Evolutionary conservation across 805 yeast species (phyloP), one percentile per base, ranked within the genome.

Genomic region (Barnettozyma vustinii): DNA sequence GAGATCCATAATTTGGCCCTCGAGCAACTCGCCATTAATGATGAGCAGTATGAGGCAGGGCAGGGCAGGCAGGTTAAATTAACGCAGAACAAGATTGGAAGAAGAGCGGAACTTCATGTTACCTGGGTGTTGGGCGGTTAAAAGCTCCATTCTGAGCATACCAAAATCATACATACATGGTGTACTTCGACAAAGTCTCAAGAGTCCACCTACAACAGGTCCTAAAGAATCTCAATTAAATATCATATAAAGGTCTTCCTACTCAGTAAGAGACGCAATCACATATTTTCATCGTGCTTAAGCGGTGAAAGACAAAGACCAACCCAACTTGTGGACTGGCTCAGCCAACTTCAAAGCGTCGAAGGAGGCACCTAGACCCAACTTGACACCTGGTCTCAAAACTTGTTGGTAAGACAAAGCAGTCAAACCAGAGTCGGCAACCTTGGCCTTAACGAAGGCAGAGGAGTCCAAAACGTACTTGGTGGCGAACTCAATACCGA

Each of bases 271-370:
- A 26, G 33, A 30, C 33, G n/a, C 33, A 30, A 13, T 30, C 33
- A 30, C 33, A 30, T 30, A 30, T n/a, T 15, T 30, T 30, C 16
- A 30, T 13, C 33, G 25, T 4, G 16, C 44, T 71, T 84, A 92
- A 71, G 96, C 96, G 62, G 96, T 75, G 79, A 92, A 92, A 57
- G 96, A 80, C 71, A 94, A 80, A 50, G 96, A 88, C 76, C 89
- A 80, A 74, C 99, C 99, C 66, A 94, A 79, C 83, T 94, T 91
- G 84, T 94, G 99, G 66, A 94, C 96, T 57, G 97, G 88, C 79
- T 91, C 97, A 68, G 87, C 83, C 68, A 92, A 80, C 73, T 92
- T 87, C 73, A 91, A 81, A 64, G 97, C 96, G 73, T 94, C 96
- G 74, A 94, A 84, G 56, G 96, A 89, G 63, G 95, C 87, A 80